phyloP scores from a whole-genome alignment of 139 green algal species.

The Auxenochlorella pyrenoidosa region DNA sequence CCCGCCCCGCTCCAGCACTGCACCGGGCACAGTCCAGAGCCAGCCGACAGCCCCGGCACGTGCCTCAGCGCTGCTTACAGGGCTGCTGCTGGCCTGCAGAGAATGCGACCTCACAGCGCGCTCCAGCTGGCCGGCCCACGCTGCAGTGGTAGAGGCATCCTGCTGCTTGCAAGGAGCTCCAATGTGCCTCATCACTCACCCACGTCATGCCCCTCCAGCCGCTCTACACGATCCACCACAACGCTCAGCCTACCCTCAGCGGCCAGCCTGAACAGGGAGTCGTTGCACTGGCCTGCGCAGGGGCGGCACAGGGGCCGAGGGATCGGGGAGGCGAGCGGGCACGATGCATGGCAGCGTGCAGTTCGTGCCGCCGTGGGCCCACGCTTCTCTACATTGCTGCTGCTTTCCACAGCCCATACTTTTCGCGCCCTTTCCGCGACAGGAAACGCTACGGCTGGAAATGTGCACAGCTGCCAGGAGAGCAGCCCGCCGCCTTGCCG shows the following conservation, averaged over 20 bases:
- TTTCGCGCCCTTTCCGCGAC: too few species aligned
- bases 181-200: neutral
- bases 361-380: too few species aligned
- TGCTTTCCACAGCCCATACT: too few species aligned
- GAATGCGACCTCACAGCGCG: too few species aligned
- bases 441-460: neutral
- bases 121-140: too few species aligned
- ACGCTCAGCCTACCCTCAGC: neutral
- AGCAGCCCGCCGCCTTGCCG: too few species aligned
- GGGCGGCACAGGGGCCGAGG: neutral
- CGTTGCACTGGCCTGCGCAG: constrained; percentile 47
- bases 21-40: neutral
- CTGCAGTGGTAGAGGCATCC: too few species aligned
- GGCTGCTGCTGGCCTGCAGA: too few species aligned
- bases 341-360: neutral
- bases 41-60: too few species aligned
- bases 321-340: neutral
- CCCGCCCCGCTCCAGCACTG: neutral
- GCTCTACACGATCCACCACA: constrained; percentile 12
- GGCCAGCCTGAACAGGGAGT: constrained; percentile 43
- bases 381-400: too few species aligned
- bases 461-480: neutral
- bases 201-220: neutral
- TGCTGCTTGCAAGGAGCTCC: too few species aligned
- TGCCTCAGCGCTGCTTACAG: neutral